Conservation (phyloP, 768 basidiomycete genomes). For the Termitomyces sp. region DNA sequence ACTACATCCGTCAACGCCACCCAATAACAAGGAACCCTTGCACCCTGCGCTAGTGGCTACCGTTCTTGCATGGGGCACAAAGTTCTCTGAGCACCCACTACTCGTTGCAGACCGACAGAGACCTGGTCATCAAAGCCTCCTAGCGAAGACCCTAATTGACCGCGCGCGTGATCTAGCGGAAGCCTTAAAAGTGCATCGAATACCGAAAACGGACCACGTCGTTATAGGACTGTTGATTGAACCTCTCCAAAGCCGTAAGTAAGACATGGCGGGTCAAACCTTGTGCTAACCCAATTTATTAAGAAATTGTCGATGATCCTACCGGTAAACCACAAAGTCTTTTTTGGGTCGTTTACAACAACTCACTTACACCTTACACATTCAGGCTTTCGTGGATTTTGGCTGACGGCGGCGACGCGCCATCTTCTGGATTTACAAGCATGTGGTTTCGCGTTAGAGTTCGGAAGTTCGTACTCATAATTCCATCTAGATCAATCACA, state of each 20-base stretch:
- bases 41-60: constrained; percentile 80
- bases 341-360: constrained; percentile 4
- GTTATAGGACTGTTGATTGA: constrained; percentile 81
- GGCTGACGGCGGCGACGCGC: constrained; percentile 74
- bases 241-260: constrained; percentile 83
- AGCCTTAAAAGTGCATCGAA: constrained; percentile 78
- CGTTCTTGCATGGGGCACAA: constrained; percentile 87
- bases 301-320: constrained; percentile 71
- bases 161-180: constrained; percentile 86
- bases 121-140: constrained; percentile 63
- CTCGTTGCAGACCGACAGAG: constrained; percentile 74
- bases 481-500: constrained; percentile 69
- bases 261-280: constrained; percentile 5
- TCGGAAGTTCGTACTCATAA: constrained; percentile 7
- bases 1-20: constrained; percentile 28
- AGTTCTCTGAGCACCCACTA: constrained; percentile 88
- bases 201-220: constrained; percentile 75
- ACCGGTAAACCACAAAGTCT: constrained; percentile 42
- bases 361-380: constrained; percentile 2
- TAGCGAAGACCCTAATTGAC: constrained; percentile 74
- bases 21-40: constrained; percentile 37
- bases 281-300: constrained; percentile 9
- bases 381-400: constrained; percentile 80
- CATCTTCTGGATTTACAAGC: constrained; percentile 76
- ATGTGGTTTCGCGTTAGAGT: constrained; percentile 18